Conservation (phyloP, 345 rosid genomes). For the Euphorbia tirucalli region DNA sequence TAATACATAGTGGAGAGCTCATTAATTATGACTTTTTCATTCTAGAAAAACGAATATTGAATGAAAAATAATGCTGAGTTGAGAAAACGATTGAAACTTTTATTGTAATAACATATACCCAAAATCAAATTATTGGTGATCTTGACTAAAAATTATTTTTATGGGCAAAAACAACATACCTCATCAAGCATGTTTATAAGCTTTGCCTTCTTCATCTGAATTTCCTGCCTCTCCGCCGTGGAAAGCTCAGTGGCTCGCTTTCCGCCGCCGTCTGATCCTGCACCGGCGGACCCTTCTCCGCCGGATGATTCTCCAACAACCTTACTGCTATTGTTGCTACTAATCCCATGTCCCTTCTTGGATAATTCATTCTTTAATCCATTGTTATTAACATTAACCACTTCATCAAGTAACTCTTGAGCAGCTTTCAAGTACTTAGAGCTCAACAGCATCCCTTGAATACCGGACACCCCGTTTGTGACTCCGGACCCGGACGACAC, state of each 20-base stretch:
- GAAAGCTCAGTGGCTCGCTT: constrained; percentile 58
- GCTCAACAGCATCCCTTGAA: constrained; percentile 64
- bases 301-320: constrained; percentile 54
- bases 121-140: background rate
- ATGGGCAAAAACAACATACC: constrained; percentile 37
- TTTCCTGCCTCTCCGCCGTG: constrained; percentile 89
- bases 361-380: constrained; percentile 35
- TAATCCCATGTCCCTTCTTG: constrained; percentile 43
- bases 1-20: background rate
- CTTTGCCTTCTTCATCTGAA: constrained; percentile 98
- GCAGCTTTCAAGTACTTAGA: constrained; percentile 94
- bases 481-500: constrained; percentile 76
- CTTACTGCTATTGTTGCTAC: constrained; percentile 29
- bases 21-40: background rate
- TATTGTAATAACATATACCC: constrained; percentile 24
- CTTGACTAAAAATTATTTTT: background rate
- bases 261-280: constrained; percentile 43
- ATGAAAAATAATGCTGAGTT: too few relatives aligned
- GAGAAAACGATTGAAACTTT: background rate
- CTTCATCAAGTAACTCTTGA: constrained; percentile 91
- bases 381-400: constrained; percentile 63
- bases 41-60: background rate
- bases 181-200: constrained; percentile 87
- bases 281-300: constrained; percentile 47
- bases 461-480: constrained; percentile 60